Evolutionary conservation across 2,329 filamentous ascomycete genomes (phyloP).

Genomic region (Penicillium sp.): DNA sequence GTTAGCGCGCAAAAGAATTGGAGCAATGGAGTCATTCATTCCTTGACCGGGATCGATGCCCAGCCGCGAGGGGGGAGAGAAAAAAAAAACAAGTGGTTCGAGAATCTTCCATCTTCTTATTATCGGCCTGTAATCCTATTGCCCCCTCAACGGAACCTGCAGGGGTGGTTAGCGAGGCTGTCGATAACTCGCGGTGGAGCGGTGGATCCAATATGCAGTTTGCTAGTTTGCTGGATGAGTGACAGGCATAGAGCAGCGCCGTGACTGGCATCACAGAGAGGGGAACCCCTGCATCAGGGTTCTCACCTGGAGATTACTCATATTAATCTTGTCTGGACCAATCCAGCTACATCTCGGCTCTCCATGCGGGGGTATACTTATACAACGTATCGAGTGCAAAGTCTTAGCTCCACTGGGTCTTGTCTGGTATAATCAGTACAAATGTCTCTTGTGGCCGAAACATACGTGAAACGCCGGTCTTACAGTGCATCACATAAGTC

Average conservation of each 20-base stretch:
- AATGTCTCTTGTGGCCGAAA: neutral
- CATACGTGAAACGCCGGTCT: neutral
- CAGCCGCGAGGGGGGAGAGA: constrained; percentile 6
- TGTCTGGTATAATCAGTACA: neutral
- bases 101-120: constrained; percentile 14
- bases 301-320: neutral
- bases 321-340: neutral
- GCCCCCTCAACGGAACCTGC: constrained; percentile 3
- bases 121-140: neutral
- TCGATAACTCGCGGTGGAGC: constrained; percentile 16
- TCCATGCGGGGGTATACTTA: neutral
- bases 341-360: neutral
- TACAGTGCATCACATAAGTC: neutral
- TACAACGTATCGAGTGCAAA: neutral
- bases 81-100: constrained; percentile 8
- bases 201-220: constrained; percentile 22
- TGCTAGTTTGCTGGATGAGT: constrained; percentile 16
- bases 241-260: constrained; percentile 4
- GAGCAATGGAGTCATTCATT: constrained; percentile 24
- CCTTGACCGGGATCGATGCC: constrained; percentile 8
- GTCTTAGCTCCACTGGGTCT: neutral
- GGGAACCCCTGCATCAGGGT: constrained; percentile 4
- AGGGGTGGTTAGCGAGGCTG: constrained; percentile 4
- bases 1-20: constrained; percentile 25
- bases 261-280: constrained; percentile 3